Conservation (phyloP, 495 filamentous ascomycete genomes). For the Lophiostoma macrostomum region DNA sequence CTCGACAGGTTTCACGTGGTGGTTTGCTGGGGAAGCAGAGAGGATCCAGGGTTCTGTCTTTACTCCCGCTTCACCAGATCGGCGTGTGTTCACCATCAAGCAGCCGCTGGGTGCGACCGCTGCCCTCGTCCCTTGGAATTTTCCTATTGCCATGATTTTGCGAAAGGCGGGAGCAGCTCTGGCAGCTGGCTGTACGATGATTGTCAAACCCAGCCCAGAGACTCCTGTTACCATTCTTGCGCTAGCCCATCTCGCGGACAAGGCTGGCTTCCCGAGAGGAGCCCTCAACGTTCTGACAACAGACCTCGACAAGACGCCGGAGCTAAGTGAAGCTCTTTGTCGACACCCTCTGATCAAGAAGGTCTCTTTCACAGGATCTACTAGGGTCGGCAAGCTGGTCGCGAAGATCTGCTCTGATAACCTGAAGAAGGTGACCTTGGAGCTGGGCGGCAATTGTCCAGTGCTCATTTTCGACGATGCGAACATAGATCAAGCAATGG, state of each 20-base stretch:
- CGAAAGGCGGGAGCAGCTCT: slow-evolving; percentile 67
- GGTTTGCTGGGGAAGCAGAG: slow-evolving; percentile 63
- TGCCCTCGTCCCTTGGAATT: slow-evolving; percentile 67
- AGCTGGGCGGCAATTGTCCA: slow-evolving; percentile 46
- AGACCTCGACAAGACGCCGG: slow-evolving; percentile 41
- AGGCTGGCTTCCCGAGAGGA: slow-evolving; percentile 43
- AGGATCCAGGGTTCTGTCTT: slow-evolving; percentile 61
- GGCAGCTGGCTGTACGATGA: slow-evolving; percentile 61
- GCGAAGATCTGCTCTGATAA: slow-evolving; percentile 42
- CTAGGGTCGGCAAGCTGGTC: slow-evolving; percentile 43
- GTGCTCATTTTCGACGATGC: slow-evolving; percentile 47
- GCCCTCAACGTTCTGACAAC: slow-evolving; percentile 43
- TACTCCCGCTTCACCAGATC: slow-evolving; percentile 53
- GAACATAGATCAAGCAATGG: slow-evolving; percentile 40
- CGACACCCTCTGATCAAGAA: slow-evolving; percentile 42
- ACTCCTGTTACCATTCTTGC: slow-evolving; percentile 42
- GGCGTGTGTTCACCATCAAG: slow-evolving; percentile 68
- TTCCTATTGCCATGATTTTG: slow-evolving; percentile 56
- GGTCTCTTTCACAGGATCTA: slow-evolving; percentile 45
- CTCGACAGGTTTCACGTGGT: slow-evolving; percentile 49
- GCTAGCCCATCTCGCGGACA: slow-evolving; percentile 43
- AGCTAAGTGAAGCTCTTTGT: slow-evolving; percentile 42
- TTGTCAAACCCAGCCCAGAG: slow-evolving; percentile 45
- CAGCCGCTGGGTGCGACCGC: slow-evolving; percentile 65
- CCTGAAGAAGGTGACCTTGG: slow-evolving; percentile 45